These are phyloP conservation scores for Macrophomina phaseolina DNA, from an alignment of 2,329 filamentous ascomycete species.

Conservation along the genomic window DNA sequence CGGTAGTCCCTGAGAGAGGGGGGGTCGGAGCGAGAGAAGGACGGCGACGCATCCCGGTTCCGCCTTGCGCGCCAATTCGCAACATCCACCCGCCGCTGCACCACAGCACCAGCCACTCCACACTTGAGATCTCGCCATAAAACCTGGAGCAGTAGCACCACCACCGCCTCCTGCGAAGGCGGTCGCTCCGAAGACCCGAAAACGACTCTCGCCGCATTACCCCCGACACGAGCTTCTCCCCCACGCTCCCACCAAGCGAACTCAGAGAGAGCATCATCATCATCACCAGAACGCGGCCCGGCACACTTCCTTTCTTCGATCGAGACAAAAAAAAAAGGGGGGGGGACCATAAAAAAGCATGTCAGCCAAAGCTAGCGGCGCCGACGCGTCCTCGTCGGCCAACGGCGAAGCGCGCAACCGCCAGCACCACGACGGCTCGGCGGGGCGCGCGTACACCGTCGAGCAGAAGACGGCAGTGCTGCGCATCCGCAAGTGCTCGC, in stretches of 20 bases:
- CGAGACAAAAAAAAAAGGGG: background rate
- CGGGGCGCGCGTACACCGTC: constrained; percentile 77
- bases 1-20: background rate
- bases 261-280: background rate
- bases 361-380: constrained; percentile 53
- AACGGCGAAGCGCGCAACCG: constrained; percentile 53
- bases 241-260: no score
- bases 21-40: background rate
- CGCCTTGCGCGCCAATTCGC: background rate
- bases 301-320: no score
- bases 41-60: background rate
- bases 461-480: constrained; percentile 93
- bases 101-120: background rate
- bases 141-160: no score
- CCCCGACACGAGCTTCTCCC: background rate
- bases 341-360: constrained; percentile 32
- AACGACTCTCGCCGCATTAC: no score
- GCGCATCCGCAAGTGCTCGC: constrained; percentile 80
- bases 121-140: background rate
- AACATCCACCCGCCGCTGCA: background rate
- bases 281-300: background rate
- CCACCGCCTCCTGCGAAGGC: no score
- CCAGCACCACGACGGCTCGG: constrained; percentile 77
- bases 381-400: constrained; percentile 42
- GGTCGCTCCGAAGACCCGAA: no score